These are phyloP conservation scores for Solanum etuberosum DNA, from an alignment of 257 asterid species.

Conservation along the genomic window DNA sequence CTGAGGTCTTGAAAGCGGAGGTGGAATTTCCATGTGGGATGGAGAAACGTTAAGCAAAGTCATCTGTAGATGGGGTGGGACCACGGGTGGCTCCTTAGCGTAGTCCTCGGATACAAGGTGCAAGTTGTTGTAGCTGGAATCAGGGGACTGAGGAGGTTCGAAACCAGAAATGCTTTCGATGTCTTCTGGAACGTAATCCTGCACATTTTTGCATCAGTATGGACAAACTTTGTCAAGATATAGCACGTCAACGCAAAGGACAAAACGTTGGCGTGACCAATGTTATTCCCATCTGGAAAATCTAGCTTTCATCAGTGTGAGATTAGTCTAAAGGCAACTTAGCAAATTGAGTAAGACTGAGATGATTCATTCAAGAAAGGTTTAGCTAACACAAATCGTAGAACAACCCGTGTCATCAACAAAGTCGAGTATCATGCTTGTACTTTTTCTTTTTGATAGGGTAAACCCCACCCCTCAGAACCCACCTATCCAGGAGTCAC, in stretches of 20 bases:
- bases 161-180: slow-evolving; percentile 81
- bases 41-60: slow-evolving; percentile 79
- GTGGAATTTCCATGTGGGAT: slow-evolving; percentile 74
- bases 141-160: slow-evolving; percentile 95
- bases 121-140: slow-evolving; percentile 60
- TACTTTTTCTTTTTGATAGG: not conserved
- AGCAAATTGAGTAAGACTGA: not conserved
- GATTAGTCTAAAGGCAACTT: not conserved
- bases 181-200: slow-evolving; percentile 94
- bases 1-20: slow-evolving; percentile 77
- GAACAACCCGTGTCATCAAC: not conserved
- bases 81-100: slow-evolving; percentile 86
- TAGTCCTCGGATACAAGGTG: slow-evolving; percentile 71
- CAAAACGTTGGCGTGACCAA: not conserved
- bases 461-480: not conserved
- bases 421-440: not conserved
- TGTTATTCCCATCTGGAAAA: not conserved
- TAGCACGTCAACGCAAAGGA: not conserved
- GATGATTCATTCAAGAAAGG: not conserved
- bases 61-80: slow-evolving; percentile 81
- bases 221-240: not conserved
- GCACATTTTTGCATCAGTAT: slow-evolving; percentile 12
- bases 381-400: not conserved
- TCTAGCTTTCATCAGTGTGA: not conserved
- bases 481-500: not conserved